Evolutionary conservation across 2,329 filamentous ascomycete genomes (phyloP).

Genomic region (Aspergillus fumigatiaffinis): DNA sequence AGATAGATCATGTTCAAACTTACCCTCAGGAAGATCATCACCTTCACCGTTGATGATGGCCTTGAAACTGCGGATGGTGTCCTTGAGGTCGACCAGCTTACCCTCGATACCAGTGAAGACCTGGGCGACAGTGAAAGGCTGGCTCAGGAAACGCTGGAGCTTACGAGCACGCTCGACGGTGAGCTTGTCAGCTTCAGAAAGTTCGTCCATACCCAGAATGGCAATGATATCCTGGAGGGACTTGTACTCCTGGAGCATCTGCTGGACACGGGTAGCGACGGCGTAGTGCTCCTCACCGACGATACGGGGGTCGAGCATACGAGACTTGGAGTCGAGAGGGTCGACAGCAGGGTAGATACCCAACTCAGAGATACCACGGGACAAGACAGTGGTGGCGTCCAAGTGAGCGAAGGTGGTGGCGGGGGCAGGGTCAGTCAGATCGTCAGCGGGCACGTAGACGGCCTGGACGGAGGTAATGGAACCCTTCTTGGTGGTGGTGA

Average conservation of each 20-base stretch:
- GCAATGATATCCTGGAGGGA: slow-evolving; percentile 99
- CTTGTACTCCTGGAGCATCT: slow-evolving; percentile 99
- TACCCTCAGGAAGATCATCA: slow-evolving; percentile 91
- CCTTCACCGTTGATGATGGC: slow-evolving; percentile 90
- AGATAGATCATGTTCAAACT: slow-evolving; percentile 25
- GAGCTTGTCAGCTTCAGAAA: slow-evolving; percentile 98
- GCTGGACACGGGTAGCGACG: slow-evolving; percentile 90
- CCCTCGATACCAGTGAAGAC: slow-evolving; percentile 81
- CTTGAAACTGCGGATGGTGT: slow-evolving; percentile 97
- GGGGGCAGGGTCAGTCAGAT: slow-evolving; percentile 99
- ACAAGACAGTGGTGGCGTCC: slow-evolving; percentile 99
- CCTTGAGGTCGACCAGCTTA: slow-evolving; percentile 95
- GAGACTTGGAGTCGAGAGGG: slow-evolving; percentile 98
- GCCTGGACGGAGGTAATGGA: slow-evolving; percentile 99
- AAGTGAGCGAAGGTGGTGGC: slow-evolving; percentile 99
- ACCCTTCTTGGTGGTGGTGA: slow-evolving; percentile 98
- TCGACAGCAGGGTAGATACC: slow-evolving; percentile 99
- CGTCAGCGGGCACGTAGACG: slow-evolving; percentile 99
- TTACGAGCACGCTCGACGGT: slow-evolving; percentile 99
- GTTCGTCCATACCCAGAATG: slow-evolving; percentile 99
- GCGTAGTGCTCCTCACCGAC: slow-evolving; percentile 98
- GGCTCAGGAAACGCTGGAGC: slow-evolving; percentile 99
- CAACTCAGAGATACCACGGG: slow-evolving; percentile 99
- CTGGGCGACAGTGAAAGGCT: slow-evolving; percentile 90
- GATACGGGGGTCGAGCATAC: slow-evolving; percentile 98